These are phyloP conservation scores for Alternaria sp. DNA, from an alignment of 2,329 filamentous ascomycete species.

Conservation along the genomic window DNA sequence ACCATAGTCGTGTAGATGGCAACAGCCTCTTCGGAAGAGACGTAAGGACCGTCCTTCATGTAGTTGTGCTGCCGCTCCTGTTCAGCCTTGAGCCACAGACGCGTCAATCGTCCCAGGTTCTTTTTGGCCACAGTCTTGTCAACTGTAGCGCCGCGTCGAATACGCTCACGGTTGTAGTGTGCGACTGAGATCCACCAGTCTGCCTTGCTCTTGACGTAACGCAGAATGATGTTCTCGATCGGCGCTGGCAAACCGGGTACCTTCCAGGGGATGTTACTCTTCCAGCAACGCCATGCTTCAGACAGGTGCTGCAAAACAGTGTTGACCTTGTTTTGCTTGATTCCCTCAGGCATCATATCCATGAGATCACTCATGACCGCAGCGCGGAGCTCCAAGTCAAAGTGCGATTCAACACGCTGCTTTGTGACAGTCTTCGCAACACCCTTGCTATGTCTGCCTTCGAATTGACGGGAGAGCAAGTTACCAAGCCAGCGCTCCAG, in stretches of 20 bases:
- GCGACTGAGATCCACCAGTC: slow-evolving; percentile 99
- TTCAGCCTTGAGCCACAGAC: slow-evolving; percentile 97
- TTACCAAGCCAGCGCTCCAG: slow-evolving; percentile 98
- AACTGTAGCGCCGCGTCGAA: slow-evolving; percentile 93
- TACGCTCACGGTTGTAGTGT: slow-evolving; percentile 98
- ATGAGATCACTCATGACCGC: slow-evolving; percentile 99
- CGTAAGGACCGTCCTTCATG: slow-evolving; percentile 98
- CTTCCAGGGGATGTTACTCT: slow-evolving; percentile 99
- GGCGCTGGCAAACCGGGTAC: slow-evolving; percentile 94
- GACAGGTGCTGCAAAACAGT: slow-evolving; percentile 96
- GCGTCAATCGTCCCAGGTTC: slow-evolving; percentile 92
- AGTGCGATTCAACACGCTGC: slow-evolving; percentile 98
- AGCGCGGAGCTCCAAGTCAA: slow-evolving; percentile 94
- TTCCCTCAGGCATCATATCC: slow-evolving; percentile 99
- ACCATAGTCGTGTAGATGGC: slow-evolving; percentile 99
- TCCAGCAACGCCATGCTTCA: slow-evolving; percentile 99
- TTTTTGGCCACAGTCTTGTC: slow-evolving; percentile 99
- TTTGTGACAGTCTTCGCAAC: slow-evolving; percentile 99
- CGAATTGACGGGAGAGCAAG: slow-evolving; percentile 94
- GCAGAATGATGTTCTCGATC: slow-evolving; percentile 97
- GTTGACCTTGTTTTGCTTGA: slow-evolving; percentile 99
- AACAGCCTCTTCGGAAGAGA: slow-evolving; percentile 97
- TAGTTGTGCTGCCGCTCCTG: slow-evolving; percentile 99
- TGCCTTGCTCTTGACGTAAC: slow-evolving; percentile 98
- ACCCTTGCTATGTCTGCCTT: slow-evolving; percentile 97